phyloP scores from a whole-genome alignment of 331 rosid genomes.

The Cydonia oblonga region DNA sequence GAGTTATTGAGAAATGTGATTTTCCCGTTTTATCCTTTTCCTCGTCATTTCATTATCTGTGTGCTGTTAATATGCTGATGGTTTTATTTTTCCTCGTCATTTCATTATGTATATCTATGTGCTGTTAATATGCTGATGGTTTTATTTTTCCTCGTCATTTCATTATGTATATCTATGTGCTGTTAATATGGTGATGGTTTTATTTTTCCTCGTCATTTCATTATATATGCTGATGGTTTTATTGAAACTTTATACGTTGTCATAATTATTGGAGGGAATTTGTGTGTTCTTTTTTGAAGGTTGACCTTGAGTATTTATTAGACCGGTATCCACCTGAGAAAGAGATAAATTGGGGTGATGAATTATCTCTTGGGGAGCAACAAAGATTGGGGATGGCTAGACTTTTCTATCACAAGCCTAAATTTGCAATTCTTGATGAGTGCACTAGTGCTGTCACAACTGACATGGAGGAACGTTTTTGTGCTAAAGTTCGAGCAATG shows the following conservation, averaged over 20 bases:
- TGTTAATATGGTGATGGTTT: neutral
- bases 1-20: conserved; percentile 81
- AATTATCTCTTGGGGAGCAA: conserved; percentile 93
- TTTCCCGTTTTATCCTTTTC: conserved; percentile 10
- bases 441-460: conserved; percentile 99
- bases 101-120: too few species aligned
- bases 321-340: conserved; percentile 81
- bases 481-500: conserved; percentile 95
- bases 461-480: conserved; percentile 98
- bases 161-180: neutral
- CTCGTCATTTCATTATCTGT: conserved; percentile 1
- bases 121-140: neutral
- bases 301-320: conserved; percentile 89
- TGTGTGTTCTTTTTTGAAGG: conserved; percentile 35
- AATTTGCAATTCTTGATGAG: conserved; percentile 97
- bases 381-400: conserved; percentile 99
- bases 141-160: neutral
- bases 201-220: conserved; percentile 5
- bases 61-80: neutral
- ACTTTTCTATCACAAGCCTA: conserved; percentile 93
- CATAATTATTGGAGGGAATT: conserved; percentile 7
- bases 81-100: conserved; percentile 2
- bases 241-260: conserved; percentile 7
- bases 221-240: neutral
- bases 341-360: conserved; percentile 97